Conservation (phyloP, 305 asterid species). For the Stenogyne calaminthoides region DNA sequence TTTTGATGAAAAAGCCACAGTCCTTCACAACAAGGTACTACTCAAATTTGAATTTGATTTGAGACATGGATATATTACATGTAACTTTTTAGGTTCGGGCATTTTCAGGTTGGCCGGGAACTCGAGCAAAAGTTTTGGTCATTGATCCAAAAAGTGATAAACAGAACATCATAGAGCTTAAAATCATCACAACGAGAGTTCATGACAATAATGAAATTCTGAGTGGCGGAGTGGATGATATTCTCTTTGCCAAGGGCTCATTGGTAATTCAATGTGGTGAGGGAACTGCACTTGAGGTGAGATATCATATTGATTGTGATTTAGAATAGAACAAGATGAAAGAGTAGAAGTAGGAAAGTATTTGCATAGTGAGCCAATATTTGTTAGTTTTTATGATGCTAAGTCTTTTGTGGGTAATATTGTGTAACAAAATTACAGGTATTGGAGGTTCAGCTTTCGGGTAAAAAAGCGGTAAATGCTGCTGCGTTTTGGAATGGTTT, state of each 20-base stretch:
- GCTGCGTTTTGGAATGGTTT: constrained; percentile 92
- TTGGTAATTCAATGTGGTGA: constrained; percentile 74
- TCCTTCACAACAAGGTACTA: constrained; percentile 88
- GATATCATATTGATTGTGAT: constrained; percentile 23
- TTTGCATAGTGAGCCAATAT: not conserved
- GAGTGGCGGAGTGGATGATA: constrained; percentile 49
- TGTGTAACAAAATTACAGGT: constrained; percentile 51
- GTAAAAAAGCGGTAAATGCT: constrained; percentile 75
- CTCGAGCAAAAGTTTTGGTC: constrained; percentile 69
- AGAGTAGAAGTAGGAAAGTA: not conserved
- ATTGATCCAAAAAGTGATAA: constrained; percentile 47
- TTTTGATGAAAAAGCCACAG: constrained; percentile 63
- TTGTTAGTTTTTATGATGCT: not conserved
- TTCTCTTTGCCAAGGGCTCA: constrained; percentile 60
- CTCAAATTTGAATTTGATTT: constrained; percentile 26
- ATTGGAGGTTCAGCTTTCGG: constrained; percentile 86
- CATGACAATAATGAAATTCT: constrained; percentile 29
- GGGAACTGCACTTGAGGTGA: constrained; percentile 75
- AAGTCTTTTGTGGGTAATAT: not conserved
- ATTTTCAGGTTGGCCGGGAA: constrained; percentile 99
- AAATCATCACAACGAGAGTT: constrained; percentile 78
- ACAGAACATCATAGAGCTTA: constrained; percentile 55
- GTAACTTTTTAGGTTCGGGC: constrained; percentile 89
- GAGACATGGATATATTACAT: constrained; percentile 38
- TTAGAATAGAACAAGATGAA: not conserved